phyloP scores from a whole-genome alignment of 306 rosid genomes.

The Dicorynia guianensis region DNA sequence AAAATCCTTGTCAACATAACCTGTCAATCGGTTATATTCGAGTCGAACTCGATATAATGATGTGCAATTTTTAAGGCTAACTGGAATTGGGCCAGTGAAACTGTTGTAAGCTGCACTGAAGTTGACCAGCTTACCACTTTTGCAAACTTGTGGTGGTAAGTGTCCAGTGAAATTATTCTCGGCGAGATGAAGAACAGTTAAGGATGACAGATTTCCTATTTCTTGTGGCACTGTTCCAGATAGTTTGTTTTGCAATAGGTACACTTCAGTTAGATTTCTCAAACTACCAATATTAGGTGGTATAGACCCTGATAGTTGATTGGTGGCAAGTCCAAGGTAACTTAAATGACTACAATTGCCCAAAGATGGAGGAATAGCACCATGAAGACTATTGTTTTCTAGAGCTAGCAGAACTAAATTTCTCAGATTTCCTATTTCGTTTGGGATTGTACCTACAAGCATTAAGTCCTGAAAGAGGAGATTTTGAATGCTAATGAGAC shows the following conservation, averaged over 20 bases:
- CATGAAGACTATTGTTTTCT: constrained; percentile 30
- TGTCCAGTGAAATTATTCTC: constrained; percentile 46
- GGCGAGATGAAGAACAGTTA: constrained; percentile 47
- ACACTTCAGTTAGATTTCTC: constrained; percentile 34
- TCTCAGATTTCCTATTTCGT: constrained; percentile 46
- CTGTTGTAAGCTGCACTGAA: constrained; percentile 44
- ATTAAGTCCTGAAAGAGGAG: constrained; percentile 35
- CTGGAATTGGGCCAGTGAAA: constrained; percentile 50
- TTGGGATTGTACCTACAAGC: constrained; percentile 41
- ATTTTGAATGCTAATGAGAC: constrained; percentile 38
- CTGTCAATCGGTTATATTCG: constrained; percentile 41
- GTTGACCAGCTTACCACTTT: constrained; percentile 46
- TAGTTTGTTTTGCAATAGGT: constrained; percentile 31
- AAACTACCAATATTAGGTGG: constrained; percentile 41
- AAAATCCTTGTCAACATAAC: constrained; percentile 40
- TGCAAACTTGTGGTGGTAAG: constrained; percentile 47
- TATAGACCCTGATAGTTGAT: constrained; percentile 46
- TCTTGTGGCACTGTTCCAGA: constrained; percentile 42
- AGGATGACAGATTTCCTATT: constrained; percentile 47
- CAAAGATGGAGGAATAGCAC: constrained; percentile 45
- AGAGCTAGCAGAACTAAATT: constrained; percentile 31
- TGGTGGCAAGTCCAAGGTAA: constrained; percentile 27
- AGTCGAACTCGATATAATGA: constrained; percentile 45
- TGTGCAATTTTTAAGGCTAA: constrained; percentile 41
- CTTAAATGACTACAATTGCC: constrained; percentile 44